These are phyloP conservation scores for Petunia axillaris DNA, from an alignment of 257 asterid species.

Conservation along the genomic window DNA sequence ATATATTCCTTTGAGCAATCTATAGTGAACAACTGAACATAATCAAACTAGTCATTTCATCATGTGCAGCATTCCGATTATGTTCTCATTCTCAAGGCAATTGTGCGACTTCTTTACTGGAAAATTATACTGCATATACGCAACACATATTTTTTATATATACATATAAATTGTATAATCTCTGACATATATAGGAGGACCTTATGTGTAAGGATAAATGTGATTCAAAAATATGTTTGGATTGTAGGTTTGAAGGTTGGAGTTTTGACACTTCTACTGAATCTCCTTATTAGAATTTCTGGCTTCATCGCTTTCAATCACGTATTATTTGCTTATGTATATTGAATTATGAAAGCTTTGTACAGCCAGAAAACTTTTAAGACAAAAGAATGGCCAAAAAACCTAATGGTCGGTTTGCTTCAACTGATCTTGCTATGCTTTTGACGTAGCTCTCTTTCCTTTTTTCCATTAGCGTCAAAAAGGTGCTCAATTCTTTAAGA, in stretches of 20 bases:
- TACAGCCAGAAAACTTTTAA: background rate
- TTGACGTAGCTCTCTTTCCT: background rate
- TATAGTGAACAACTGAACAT: background rate
- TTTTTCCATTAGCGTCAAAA: background rate
- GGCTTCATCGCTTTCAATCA: background rate
- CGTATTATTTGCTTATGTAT: background rate
- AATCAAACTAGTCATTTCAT: background rate
- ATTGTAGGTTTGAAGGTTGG: no score
- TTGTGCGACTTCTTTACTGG: background rate
- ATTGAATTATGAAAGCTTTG: slow-evolving; percentile 4
- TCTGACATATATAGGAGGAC: no score
- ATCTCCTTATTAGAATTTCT: no score
- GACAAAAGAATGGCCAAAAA: slow-evolving; percentile 18
- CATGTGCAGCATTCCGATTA: background rate
- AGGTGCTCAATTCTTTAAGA: slow-evolving; percentile 16
- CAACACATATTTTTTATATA: no score
- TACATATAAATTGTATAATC: no score
- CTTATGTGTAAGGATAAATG: no score
- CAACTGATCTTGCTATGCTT: slow-evolving; percentile 23
- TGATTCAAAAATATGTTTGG: no score
- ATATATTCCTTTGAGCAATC: slow-evolving; percentile 22
- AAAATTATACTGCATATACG: no score
- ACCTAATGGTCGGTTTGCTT: slow-evolving; percentile 31
- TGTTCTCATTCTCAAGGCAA: background rate
- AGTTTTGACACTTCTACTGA: no score